Conservation (phyloP, 2,329 filamentous ascomycete species). For the Pseudocercospora vitis region DNA sequence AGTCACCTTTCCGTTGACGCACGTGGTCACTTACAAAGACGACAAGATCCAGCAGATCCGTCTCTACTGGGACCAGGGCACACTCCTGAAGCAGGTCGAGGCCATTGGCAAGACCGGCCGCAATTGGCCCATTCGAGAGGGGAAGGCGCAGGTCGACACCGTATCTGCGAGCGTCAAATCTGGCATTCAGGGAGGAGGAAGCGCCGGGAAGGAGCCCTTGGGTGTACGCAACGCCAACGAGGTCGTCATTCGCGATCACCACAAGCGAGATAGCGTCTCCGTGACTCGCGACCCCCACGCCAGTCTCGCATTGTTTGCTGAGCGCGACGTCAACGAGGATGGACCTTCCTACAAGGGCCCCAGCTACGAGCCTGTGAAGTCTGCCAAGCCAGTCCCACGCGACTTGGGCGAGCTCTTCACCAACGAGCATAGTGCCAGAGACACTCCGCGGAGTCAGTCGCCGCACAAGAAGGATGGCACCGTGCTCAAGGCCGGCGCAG, state of each 20-base stretch:
- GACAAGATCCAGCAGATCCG: conserved; percentile 84
- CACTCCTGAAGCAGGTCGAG: conserved; percentile 87
- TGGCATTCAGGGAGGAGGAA: conserved; percentile 27
- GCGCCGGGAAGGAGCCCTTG: conserved; percentile 18
- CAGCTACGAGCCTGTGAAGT: conserved; percentile 62
- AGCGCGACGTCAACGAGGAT: conserved; percentile 63
- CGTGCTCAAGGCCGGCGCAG: conserved; percentile 50
- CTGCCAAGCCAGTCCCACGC: conserved; percentile 69
- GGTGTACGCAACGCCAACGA: conserved; percentile 26
- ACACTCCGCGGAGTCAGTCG: conserved; percentile 33
- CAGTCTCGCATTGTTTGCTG: conserved; percentile 71
- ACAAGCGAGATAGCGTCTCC: conserved; percentile 35
- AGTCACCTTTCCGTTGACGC: conserved; percentile 80
- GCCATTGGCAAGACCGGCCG: conserved; percentile 86
- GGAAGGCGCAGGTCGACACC: conserved; percentile 76
- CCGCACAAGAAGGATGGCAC: conserved; percentile 39
- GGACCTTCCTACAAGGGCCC: conserved; percentile 47
- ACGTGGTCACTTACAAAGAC: conserved; percentile 81
- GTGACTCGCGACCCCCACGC: conserved; percentile 56
- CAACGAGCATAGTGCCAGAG: conserved; percentile 45
- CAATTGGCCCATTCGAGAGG: conserved; percentile 93
- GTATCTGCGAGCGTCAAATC: conserved; percentile 37
- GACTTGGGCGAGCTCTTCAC: conserved; percentile 70
- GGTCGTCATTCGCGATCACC: conserved; percentile 30
- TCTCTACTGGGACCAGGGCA: conserved; percentile 92